Evolutionary conservation across 2,329 filamentous ascomycete species (phyloP).

Genomic region (Diaporthe sp.): DNA sequence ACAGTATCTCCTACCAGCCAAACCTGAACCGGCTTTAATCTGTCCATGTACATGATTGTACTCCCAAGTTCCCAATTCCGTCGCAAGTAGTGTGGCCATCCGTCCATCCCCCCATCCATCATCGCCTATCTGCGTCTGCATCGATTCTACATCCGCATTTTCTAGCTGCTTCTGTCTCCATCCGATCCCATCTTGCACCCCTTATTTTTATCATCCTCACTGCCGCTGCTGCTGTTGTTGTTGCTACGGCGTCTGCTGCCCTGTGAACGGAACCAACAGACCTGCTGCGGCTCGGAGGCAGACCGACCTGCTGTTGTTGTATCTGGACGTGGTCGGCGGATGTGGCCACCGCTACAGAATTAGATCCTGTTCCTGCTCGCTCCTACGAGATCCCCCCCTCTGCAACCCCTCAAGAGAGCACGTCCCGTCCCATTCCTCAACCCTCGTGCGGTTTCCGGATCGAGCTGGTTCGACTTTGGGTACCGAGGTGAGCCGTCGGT

Average conservation of each 20-base stretch:
- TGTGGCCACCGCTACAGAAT: constrained; percentile 32
- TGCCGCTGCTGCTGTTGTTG: not conserved
- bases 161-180: constrained; percentile 20
- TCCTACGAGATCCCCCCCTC: constrained; percentile 34
- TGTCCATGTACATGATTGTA: constrained; percentile 18
- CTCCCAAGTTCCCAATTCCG: not conserved
- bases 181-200: not conserved
- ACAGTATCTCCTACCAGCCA: not conserved
- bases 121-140: constrained; percentile 1
- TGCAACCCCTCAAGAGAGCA: not conserved
- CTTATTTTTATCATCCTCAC: not conserved
- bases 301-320: constrained; percentile 1
- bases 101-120: not conserved
- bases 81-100: constrained; percentile 24
- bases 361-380: constrained; percentile 39
- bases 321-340: constrained; percentile 29
- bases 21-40: not conserved
- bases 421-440: constrained; percentile 13
- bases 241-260: not conserved
- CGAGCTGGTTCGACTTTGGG: constrained; percentile 8
- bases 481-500: constrained; percentile 21
- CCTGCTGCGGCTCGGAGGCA: not conserved
- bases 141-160: constrained; percentile 20
- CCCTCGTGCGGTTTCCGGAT: constrained; percentile 9
- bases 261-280: constrained; percentile 3